These are phyloP conservation scores for Xylariaceae sp. DNA, from an alignment of 2,329 filamentous ascomycete species.

Conservation along the genomic window DNA sequence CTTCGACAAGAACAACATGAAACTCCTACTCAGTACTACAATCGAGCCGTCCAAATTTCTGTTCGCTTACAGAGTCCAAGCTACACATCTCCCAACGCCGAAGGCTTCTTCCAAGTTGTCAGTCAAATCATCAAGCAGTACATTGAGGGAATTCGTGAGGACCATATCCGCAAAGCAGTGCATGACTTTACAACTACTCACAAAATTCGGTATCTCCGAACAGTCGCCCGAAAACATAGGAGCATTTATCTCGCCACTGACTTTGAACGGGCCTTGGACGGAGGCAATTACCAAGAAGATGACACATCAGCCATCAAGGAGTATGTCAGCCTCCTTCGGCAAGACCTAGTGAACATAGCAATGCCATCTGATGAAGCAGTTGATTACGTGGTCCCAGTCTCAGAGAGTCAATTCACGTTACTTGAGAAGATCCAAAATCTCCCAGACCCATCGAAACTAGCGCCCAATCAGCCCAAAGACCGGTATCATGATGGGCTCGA, in stretches of 20 bases:
- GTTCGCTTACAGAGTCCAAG: not conserved
- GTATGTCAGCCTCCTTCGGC: conserved; percentile 49
- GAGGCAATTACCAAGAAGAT: conserved; percentile 38
- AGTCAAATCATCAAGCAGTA: conserved; percentile 38
- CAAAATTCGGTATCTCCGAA: conserved; percentile 30
- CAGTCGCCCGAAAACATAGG: conserved; percentile 47
- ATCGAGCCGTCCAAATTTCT: conserved; percentile 37
- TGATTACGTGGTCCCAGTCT: conserved; percentile 35
- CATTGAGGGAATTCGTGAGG: conserved; percentile 46
- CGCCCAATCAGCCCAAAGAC: conserved; percentile 48
- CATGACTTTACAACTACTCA: conserved; percentile 26
- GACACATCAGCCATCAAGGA: conserved; percentile 34
- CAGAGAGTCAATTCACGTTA: conserved; percentile 27
- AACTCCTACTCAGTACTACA: conserved; percentile 44
- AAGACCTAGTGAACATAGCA: conserved; percentile 26
- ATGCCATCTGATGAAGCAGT: conserved; percentile 15
- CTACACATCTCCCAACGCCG: conserved; percentile 1
- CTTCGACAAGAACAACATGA: conserved; percentile 53
- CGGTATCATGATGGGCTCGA: conserved; percentile 61
- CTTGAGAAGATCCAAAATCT: conserved; percentile 42
- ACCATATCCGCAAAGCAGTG: conserved; percentile 41
- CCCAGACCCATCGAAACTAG: conserved; percentile 45
- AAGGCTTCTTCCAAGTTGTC: conserved; percentile 18
- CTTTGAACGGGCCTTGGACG: conserved; percentile 49
- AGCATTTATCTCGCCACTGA: conserved; percentile 52